Conservation (phyloP, 306 rosid species). For the Abrus pulchellus region DNA sequence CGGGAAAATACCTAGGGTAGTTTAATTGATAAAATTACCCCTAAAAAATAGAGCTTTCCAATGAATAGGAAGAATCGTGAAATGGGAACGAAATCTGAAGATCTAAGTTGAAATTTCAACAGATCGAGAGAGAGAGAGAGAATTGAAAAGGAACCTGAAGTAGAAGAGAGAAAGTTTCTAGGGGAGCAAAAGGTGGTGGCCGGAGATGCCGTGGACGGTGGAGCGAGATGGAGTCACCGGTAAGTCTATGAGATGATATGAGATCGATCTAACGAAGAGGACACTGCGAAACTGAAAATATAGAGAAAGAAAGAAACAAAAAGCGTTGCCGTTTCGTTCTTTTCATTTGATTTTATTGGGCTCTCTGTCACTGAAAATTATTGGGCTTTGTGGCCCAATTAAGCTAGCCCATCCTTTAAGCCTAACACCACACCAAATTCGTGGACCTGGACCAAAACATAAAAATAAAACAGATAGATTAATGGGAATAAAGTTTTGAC, state of each 20-base stretch:
- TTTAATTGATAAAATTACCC: not conserved
- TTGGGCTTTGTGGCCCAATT: not conserved
- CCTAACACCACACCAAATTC: not conserved
- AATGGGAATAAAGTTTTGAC: no score
- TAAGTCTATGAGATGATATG: slow-evolving; percentile 5
- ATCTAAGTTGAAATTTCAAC: slow-evolving; percentile 35
- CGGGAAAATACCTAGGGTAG: not conserved
- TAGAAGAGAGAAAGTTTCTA: not conserved
- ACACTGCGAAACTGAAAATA: not conserved
- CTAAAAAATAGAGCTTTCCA: not conserved
- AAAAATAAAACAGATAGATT: no score
- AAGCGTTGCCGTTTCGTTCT: not conserved
- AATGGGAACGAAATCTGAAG: slow-evolving; percentile 41
- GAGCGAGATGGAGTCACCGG: not conserved
- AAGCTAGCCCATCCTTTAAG: not conserved
- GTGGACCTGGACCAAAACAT: not conserved
- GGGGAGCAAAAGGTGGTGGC: not conserved
- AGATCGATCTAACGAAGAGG: slow-evolving; percentile 38
- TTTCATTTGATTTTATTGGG: not conserved
- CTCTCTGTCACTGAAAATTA: not conserved
- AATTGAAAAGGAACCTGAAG: slow-evolving; percentile 16
- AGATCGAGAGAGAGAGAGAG: slow-evolving; percentile 33
- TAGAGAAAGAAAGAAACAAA: not conserved
- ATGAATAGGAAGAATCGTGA: not conserved
- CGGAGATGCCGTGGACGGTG: slow-evolving; percentile 43